These are phyloP conservation scores for Balamuthia mandrillaris DNA, from an alignment of 208 protist genomes.

Conservation along the genomic window DNA sequence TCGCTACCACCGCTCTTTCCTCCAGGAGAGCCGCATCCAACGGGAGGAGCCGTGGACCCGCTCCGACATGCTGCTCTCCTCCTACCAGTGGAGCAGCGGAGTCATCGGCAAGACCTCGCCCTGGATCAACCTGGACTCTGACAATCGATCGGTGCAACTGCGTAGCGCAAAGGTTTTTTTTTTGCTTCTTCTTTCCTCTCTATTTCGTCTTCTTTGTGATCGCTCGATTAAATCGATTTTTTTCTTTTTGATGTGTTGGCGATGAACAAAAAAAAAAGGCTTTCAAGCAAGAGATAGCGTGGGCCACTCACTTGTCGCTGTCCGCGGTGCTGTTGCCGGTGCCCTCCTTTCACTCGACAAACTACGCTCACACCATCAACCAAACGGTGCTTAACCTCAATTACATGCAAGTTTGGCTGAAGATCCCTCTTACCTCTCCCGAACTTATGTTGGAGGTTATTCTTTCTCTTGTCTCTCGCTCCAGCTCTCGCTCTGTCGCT, in stretches of 20 bases:
- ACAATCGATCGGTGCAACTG: not conserved
- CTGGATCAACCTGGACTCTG: slow-evolving; percentile 38
- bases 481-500: not conserved
- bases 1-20: not conserved
- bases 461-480: not conserved
- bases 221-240: not conserved
- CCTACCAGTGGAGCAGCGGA: slow-evolving; percentile 49
- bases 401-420: slow-evolving; percentile 58
- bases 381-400: not conserved
- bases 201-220: not conserved
- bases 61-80: slow-evolving; percentile 67
- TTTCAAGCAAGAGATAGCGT: slow-evolving; percentile 68
- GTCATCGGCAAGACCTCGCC: slow-evolving; percentile 58
- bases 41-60: slow-evolving; percentile 49
- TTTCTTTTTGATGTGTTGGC: not conserved
- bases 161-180: slow-evolving; percentile 36
- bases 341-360: slow-evolving; percentile 40
- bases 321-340: slow-evolving; percentile 69
- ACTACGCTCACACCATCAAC: slow-evolving; percentile 68
- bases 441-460: not conserved
- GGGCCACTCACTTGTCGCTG: slow-evolving; percentile 72
- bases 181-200: too few species aligned
- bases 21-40: not conserved
- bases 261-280: slow-evolving; percentile 20
- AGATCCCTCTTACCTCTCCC: slow-evolving; percentile 51